Base-by-base conservation (phyloP, 805 yeast species). In the Candida wancherniae region DNA sequence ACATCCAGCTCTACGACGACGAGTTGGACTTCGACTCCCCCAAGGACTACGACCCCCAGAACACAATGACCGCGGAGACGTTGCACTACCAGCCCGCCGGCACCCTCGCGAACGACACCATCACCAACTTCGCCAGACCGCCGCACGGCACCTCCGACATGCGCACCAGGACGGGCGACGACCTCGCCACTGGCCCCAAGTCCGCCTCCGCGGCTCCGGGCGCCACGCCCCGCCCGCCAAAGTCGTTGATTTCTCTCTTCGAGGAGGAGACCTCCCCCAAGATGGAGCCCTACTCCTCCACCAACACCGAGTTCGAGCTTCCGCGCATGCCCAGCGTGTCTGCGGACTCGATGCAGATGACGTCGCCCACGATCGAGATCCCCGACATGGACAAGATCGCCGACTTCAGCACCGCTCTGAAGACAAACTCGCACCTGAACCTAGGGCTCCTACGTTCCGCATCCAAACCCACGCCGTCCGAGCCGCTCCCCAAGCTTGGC, bases 321-420 rank as follows among this genome's bases (percentile, higher is more conserved):
- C 37, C 45, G 3, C 42, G 37, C 19, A 28, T 37, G 13, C 43
- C 45, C 4, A 30, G 24, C 12, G 28, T 31, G 13, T 24, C 41
- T 11, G 30, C 23, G 6, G 41, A 33, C 4, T 23, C 33, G 15
- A 33, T 33, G 12, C 24, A 25, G 8, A 17, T 40, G 11, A 69
- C 73, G 7, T 72, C 82, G 0, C 81, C 85, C 2, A 66, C 80
- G 3, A 72, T 71, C 17, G 88, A 81, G 50, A 83, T 82, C 24
- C 90, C 90, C 4, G 76, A 70, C 40, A 75, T 79, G 71, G 80
- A 73, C 29, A 56, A 57, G 19, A 33, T 63, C 25, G 50, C 58
- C 6, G 49, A 49, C 11, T 50, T 53, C 23, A 35, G 45, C 10
- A 29, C 40, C 24, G 37, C 34, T 5, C 35, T 29, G 24, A 28